These are phyloP conservation scores for Inga laurina DNA, from an alignment of 306 rosid genomes.

Conservation along the genomic window DNA sequence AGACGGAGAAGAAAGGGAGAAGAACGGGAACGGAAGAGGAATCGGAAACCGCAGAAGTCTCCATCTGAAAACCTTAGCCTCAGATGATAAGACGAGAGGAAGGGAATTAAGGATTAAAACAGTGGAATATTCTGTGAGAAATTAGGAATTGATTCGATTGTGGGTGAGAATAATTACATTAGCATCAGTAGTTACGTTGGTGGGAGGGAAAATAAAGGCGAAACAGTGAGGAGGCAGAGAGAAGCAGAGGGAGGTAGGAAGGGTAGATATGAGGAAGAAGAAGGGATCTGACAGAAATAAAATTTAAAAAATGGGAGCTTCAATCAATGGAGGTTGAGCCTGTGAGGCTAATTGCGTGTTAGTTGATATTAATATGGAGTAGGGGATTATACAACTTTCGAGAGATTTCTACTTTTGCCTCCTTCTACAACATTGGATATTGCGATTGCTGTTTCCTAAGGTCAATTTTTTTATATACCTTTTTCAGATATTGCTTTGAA, in stretches of 20 bases:
- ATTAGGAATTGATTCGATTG: not conserved
- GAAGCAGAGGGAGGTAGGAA: not conserved
- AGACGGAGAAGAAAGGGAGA: conserved; percentile 54
- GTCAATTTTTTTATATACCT: not conserved
- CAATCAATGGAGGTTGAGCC: not conserved
- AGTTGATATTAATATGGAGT: not conserved
- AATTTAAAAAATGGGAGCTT: not conserved
- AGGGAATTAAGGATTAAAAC: not conserved
- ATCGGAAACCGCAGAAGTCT: not conserved
- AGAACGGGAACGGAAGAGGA: conserved; percentile 26
- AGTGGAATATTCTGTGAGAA: not conserved
- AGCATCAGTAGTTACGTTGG: not conserved
- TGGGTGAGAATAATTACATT: not conserved
- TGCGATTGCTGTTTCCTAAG: not conserved
- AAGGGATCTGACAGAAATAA: not conserved
- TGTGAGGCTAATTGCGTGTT: not conserved
- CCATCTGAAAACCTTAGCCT: conserved; percentile 3
- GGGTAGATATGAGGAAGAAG: not conserved
- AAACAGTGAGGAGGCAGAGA: not conserved
- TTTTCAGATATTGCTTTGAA: not conserved
- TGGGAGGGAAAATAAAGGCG: not conserved
- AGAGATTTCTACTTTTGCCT: not conserved
- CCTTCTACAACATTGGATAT: not conserved
- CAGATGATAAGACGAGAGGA: not conserved
- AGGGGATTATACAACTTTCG: not conserved